A percentile compares a stretch with the other conserved stretches of the same genome.
phyloP scores from a whole-genome alignment of 345 rosid species.

The Lepidium aucheri region DNA sequence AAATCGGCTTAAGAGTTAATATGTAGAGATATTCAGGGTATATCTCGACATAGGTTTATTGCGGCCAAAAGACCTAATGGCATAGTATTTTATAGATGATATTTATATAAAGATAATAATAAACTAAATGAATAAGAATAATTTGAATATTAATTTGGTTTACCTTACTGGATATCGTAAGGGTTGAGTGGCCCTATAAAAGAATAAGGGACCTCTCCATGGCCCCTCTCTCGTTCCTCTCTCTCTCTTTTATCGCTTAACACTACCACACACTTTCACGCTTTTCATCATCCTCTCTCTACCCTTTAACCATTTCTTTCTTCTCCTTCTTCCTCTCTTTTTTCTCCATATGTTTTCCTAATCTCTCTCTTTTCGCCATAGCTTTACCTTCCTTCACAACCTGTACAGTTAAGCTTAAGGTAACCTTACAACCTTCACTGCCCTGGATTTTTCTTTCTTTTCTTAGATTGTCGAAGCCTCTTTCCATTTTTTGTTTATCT shows the following conservation, averaged over 20 bases:
- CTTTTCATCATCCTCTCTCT: constrained; percentile 6
- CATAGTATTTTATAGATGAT: no score
- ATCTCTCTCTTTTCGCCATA: constrained; percentile 9
- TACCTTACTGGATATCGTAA: not conserved
- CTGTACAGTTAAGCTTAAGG: constrained; percentile 31
- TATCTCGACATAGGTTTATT: no score
- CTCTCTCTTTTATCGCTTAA: not conserved
- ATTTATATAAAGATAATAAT: no score
- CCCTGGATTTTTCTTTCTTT: not conserved
- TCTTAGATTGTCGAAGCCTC: not conserved
- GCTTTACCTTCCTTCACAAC: not conserved
- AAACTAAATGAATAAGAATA: no score
- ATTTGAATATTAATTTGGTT: no score
- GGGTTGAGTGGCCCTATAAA: constrained; percentile 15
- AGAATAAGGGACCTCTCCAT: constrained; percentile 12
- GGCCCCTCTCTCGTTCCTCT: constrained; percentile 4
- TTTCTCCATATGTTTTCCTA: not conserved
- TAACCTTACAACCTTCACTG: not conserved
- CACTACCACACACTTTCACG: constrained; percentile 25
- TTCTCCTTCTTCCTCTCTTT: not conserved
- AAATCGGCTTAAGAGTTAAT: no score
- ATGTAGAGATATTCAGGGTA: no score
- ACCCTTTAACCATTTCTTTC: not conserved
- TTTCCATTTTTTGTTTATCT: not conserved
- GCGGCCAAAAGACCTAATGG: no score